Percentiles rank a stretch among this genome's conserved stretches.
Evolutionary conservation across 768 basidiomycete species (phyloP).

Genomic region (Zangia roseola): DNA sequence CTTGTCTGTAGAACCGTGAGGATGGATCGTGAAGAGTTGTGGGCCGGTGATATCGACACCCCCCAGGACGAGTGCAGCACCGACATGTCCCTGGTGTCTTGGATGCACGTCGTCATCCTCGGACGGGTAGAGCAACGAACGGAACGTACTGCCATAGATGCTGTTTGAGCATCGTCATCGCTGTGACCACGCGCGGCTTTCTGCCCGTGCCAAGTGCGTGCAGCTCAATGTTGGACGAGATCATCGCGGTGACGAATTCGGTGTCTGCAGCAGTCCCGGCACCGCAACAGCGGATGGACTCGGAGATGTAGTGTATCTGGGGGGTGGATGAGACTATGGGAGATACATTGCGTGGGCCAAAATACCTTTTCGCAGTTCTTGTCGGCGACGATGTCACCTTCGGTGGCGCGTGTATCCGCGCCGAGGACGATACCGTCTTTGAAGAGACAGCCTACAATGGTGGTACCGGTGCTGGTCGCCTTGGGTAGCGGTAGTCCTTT

Average conservation of each 20-base stretch:
- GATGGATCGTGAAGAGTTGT: conserved; percentile 93
- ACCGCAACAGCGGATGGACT: conserved; percentile 95
- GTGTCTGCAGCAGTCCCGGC: conserved; percentile 99
- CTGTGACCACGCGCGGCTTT: conserved; percentile 92
- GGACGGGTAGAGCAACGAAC: neutral
- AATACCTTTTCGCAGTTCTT: conserved; percentile 99
- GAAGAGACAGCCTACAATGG: conserved; percentile 95
- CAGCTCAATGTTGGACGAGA: conserved; percentile 94
- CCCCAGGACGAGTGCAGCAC: conserved; percentile 94
- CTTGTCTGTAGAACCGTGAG: conserved; percentile 98
- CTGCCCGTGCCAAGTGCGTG: conserved; percentile 88
- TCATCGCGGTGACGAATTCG: conserved; percentile 90
- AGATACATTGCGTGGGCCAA: too few species aligned
- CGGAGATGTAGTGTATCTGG: conserved; percentile 96
- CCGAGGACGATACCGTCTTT: conserved; percentile 92
- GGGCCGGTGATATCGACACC: conserved; percentile 95
- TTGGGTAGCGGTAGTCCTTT: conserved; percentile 76
- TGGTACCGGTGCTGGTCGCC: conserved; percentile 92
- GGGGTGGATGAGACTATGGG: neutral
- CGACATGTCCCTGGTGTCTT: conserved; percentile 91
- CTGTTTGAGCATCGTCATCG: conserved; percentile 99
- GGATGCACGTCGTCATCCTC: neutral
- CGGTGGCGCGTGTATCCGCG: conserved; percentile 95
- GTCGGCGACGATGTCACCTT: conserved; percentile 92
- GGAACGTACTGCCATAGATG: conserved; percentile 78